Base-by-base conservation (phyloP, 2,329 filamentous ascomycete species). In the Alternaria conjuncta region DNA sequence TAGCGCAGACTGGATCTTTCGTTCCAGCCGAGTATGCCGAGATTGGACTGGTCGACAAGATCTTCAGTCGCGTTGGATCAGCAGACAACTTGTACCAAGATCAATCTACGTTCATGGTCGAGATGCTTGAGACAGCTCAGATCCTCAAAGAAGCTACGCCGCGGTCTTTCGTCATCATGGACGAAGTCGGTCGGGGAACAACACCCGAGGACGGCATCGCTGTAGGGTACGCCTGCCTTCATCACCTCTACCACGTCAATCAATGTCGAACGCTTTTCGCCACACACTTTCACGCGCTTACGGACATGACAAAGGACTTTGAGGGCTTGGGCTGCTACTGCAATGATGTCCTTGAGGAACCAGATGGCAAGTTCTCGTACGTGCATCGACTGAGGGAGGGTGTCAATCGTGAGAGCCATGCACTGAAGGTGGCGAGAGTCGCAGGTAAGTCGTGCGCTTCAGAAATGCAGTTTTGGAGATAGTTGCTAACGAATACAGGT, bases 101-200 rank as follows among this genome's bases (percentile, higher is more conserved):
- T 82, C 94, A 98, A 80, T 97, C 93, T 57, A 99, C 96, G 0
- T 99, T 99, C 81, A 98, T 99, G 96, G 93, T 98, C 1, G 96
- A 99, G 82, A 99, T 99, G 96, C 86, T 97, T 3, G 96, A 99
- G 81, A 97, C 96, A 20, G 94, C 95, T 2, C 87, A 91, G 25
- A 99, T 99, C 57, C 86, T 99, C 56, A 92, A 91, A 64, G 86
- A 92, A 69, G 95, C 96, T 0, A 98, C 95, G 1, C 82, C 89
- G 2, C 87, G 90, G 23, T 96, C 92, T 0, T 96, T 99, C 73
- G 95, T 86, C 64, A 95, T 99, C 79, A 98, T 99, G 95, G 96
- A 99, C 79, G 96, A 99, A 83, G 92, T 99, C 41, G 96, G 96
- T 1, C 87, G 96, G 51, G 96, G 96, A 9, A 99, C 96, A 0